Percentiles rank a stretch among this genome's conserved stretches.
Conservation (phyloP, 2,329 filamentous ascomycete species). For the Xylariaceae sp. region DNA sequence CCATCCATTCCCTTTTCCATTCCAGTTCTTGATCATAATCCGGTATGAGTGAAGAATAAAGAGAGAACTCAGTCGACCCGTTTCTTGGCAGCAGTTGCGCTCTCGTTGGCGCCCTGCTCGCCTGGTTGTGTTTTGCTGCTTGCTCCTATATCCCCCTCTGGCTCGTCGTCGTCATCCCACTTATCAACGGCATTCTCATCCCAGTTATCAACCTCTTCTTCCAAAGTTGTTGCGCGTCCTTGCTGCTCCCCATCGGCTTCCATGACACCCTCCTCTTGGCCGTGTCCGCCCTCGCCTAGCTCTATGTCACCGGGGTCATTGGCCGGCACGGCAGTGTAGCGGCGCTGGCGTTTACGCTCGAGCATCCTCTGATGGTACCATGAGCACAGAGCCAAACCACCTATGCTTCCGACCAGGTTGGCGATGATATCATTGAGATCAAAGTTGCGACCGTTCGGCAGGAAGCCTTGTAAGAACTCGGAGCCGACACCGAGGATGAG, state of each 20-base stretch:
- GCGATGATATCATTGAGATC: slow-evolving; percentile 84
- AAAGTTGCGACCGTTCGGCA: slow-evolving; percentile 66
- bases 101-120: slow-evolving; percentile 28
- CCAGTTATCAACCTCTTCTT: slow-evolving; percentile 88
- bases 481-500: slow-evolving; percentile 64
- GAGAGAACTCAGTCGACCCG: slow-evolving; percentile 30
- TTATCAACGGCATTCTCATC: slow-evolving; percentile 70
- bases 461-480: slow-evolving; percentile 67
- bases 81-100: slow-evolving; percentile 29
- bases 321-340: slow-evolving; percentile 44
- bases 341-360: slow-evolving; percentile 71
- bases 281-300: slow-evolving; percentile 54
- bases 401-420: slow-evolving; percentile 74
- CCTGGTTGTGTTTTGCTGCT: slow-evolving; percentile 25
- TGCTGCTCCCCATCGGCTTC: slow-evolving; percentile 33
- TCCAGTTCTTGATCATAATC: slow-evolving; percentile 17
- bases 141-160: slow-evolving; percentile 28
- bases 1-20: background rate
- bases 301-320: slow-evolving; percentile 58
- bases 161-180: slow-evolving; percentile 44
- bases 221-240: slow-evolving; percentile 45
- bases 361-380: slow-evolving; percentile 97
- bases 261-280: slow-evolving; percentile 60
- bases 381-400: slow-evolving; percentile 66
- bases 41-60: background rate